These are phyloP conservation scores for Fusarium sp. DNA, from an alignment of 2,329 filamentous ascomycete genomes.

Conservation along the genomic window DNA sequence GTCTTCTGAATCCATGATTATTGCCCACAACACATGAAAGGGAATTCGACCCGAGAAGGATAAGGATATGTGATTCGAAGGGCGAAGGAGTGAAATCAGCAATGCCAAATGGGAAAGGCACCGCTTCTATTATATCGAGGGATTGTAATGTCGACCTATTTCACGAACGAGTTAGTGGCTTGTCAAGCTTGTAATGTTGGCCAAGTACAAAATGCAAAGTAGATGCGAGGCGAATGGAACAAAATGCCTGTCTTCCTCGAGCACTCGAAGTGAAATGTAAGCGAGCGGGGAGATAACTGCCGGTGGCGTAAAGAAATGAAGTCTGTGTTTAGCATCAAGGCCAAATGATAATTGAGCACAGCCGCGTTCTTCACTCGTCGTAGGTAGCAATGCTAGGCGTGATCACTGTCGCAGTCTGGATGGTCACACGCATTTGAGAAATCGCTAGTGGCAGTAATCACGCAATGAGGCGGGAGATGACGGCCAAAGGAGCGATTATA, in stretches of 20 bases:
- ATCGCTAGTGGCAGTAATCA: slow-evolving; percentile 38
- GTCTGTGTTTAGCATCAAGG: slow-evolving; percentile 9
- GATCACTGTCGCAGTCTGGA: slow-evolving; percentile 23
- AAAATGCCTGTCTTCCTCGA: slow-evolving; percentile 3
- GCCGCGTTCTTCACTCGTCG: slow-evolving; percentile 25
- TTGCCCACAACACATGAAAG: slow-evolving; percentile 47
- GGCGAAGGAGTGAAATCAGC: slow-evolving; percentile 9
- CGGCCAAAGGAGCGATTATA: slow-evolving; percentile 15
- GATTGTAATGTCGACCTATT: slow-evolving; percentile 32
- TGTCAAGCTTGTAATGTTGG: slow-evolving; percentile 11
- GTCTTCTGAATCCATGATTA: slow-evolving; percentile 87
- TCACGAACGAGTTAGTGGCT: slow-evolving; percentile 34
- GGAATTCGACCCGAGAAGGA: neutral
- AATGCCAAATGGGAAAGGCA: slow-evolving; percentile 2
- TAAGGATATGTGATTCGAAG: neutral
- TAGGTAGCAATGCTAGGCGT: slow-evolving; percentile 15
- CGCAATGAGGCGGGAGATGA: slow-evolving; percentile 27
- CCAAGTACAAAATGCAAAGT: slow-evolving; percentile 14
- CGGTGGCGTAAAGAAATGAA: neutral
- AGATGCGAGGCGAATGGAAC: slow-evolving; percentile 4
- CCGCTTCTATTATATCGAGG: slow-evolving; percentile 20
- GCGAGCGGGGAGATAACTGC: neutral
- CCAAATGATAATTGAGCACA: slow-evolving; percentile 29
- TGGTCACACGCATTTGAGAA: slow-evolving; percentile 39
- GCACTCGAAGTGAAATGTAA: slow-evolving; percentile 1